phyloP scores from a whole-genome alignment of 202 grass and related monocot species.

The Bolboschoenoplectus hybrid region DNA sequence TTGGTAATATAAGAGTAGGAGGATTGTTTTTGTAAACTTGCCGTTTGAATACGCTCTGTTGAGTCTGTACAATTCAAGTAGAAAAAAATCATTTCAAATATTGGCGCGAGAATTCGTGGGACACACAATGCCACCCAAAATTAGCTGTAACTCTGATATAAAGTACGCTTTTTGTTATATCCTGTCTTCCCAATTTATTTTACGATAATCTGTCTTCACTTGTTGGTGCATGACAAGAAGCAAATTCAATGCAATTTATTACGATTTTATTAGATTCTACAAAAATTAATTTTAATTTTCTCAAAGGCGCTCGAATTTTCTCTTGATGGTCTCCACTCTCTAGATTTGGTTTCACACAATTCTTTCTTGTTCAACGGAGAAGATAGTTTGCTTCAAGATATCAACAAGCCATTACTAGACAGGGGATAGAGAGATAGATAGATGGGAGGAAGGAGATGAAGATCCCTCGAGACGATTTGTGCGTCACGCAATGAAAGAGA shows the following conservation, averaged over 20 bases:
- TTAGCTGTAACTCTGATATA: constrained; percentile 27
- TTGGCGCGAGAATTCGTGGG: constrained; percentile 28
- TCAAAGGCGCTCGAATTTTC: too few species aligned
- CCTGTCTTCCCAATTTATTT: constrained; percentile 28
- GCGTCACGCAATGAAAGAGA: not conserved
- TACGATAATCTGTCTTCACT: not conserved
- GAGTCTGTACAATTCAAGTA: not conserved
- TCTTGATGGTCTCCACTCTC: too few species aligned
- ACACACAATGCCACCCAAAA: not conserved
- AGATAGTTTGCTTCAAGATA: constrained; percentile 11
- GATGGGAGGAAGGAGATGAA: not conserved
- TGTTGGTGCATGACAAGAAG: not conserved
- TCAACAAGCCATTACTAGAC: not conserved
- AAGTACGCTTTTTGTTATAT: constrained; percentile 29
- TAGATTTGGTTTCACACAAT: not conserved
- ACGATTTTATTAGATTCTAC: not conserved
- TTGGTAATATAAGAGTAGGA: constrained; percentile 5
- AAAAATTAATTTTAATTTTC: not conserved
- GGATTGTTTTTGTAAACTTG: constrained; percentile 4
- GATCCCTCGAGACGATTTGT: not conserved
- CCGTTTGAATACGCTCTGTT: not conserved
- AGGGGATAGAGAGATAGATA: too few species aligned
- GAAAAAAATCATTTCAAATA: constrained; percentile 34
- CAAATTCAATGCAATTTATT: not conserved
- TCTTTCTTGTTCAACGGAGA: constrained; percentile 1